Percentiles rank a stretch among this genome's conserved stretches.
These are phyloP conservation scores for Backusella mclennaniae DNA, from an alignment of 192 early-diverging fungal genomes.

Conservation along the genomic window DNA sequence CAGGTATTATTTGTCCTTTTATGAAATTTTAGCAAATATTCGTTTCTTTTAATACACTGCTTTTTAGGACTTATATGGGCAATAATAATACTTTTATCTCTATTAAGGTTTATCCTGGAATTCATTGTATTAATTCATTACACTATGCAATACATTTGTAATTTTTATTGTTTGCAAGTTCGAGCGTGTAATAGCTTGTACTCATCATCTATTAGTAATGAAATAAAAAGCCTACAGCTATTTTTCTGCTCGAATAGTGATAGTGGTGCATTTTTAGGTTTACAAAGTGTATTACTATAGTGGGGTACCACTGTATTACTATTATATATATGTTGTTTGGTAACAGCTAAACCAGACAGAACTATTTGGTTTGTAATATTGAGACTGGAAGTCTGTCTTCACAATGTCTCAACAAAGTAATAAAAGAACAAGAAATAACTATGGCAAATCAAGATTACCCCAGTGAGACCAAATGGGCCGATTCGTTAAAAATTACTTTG, in stretches of 20 bases:
- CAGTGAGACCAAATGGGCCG: not conserved
- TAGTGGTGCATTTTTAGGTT: not conserved
- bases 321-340: not conserved
- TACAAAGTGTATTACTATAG: not conserved
- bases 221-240: no score
- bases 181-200: no score
- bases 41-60: no score
- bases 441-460: not conserved
- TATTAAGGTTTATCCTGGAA: no score
- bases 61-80: no score
- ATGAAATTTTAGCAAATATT: no score
- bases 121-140: no score
- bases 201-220: not conserved
- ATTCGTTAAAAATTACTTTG: not conserved
- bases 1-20: no score
- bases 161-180: not conserved
- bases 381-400: not conserved
- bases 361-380: not conserved
- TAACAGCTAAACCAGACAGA: not conserved
- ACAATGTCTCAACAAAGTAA: constrained; percentile 1
- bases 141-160: not conserved
- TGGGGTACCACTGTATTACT: not conserved
- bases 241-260: no score
- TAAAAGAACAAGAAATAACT: not conserved
- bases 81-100: no score